Evolutionary conservation across 2,329 filamentous ascomycete species (phyloP).

Genomic region (Chaetoscypha palmicola): DNA sequence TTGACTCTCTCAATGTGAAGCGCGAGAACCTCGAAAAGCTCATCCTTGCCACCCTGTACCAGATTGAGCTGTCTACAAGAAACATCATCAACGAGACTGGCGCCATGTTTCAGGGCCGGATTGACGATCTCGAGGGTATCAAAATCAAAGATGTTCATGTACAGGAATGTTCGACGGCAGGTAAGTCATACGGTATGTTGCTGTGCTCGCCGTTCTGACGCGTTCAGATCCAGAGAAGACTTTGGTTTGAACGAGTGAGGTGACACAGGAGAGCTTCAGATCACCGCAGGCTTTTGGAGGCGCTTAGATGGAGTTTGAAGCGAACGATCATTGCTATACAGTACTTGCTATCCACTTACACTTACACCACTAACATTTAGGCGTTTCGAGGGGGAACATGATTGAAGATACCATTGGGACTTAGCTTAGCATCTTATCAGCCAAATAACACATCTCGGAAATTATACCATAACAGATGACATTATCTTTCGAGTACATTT

Average conservation of each 20-base stretch:
- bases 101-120: constrained; percentile 22
- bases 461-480: background rate
- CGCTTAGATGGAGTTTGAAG: too few species aligned
- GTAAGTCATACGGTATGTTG: background rate
- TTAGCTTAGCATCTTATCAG: constrained; percentile 10
- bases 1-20: constrained; percentile 25
- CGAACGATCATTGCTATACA: constrained; percentile 15
- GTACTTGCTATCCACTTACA: constrained; percentile 22
- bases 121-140: constrained; percentile 19
- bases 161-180: background rate
- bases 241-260: too few species aligned
- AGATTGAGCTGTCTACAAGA: constrained; percentile 20
- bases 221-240: background rate
- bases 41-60: constrained; percentile 25
- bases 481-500: background rate
- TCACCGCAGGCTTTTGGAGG: too few species aligned
- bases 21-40: constrained; percentile 22
- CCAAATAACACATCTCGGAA: background rate
- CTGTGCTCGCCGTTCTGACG: background rate
- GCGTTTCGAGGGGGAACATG: constrained; percentile 7
- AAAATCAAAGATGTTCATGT: background rate
- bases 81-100: constrained; percentile 24
- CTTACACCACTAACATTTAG: constrained; percentile 17
- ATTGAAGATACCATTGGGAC: constrained; percentile 19
- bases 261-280: too few species aligned